Base-by-base conservation (phyloP, 192 early-diverging fungal species). In the Entomortierella parvispora region DNA sequence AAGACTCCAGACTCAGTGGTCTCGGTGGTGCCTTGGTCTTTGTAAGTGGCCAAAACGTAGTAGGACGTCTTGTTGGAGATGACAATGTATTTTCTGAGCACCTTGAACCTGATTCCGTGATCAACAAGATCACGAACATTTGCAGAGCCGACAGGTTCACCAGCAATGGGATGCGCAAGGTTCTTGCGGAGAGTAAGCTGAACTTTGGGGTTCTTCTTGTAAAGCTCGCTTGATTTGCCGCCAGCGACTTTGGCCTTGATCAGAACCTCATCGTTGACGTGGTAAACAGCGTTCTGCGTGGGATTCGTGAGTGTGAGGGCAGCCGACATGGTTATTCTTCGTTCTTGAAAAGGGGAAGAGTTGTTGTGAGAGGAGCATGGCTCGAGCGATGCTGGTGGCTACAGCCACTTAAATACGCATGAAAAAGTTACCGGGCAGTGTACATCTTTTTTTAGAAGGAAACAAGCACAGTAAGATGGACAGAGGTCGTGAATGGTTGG, bases 121-220 rank as follows among this genome's bases (percentile, higher is more conserved):
- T 49, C 4, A 18, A 23, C 47, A 5, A 49, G 22, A 6, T 17
- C 22, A 6, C 47, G 15, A 20, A 23, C 47, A 23, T 23, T 5
- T 4, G n/a, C 47, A 6, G 6, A 17, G 15, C 47, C 47, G 5
- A 49, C 15, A 20, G 5, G 6, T 6, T 20, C 47, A 6, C n/a
- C 22, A 6, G 4, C 15, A 17, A 6, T 6, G 47, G 47, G 47
- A 18, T 20, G 47, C 4, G 18, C 18, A 23, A 49, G 18, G 22
- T 17, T 23, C 47, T 49, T 49, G 18, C 22, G 47, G 8, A 49
- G 6, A 49, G 47, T 49, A 18, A 49, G 47, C 47, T 23, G 6
- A 18, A 49, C 22, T 18, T 49, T 49, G 47, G 47, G 47, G 47
- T 49, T 49, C 47, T 49, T 49, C n/a, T 49, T 49, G 8, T 18